Conservation (phyloP, 2,329 filamentous ascomycete genomes). For the Dendrostoma leiphaemia region DNA sequence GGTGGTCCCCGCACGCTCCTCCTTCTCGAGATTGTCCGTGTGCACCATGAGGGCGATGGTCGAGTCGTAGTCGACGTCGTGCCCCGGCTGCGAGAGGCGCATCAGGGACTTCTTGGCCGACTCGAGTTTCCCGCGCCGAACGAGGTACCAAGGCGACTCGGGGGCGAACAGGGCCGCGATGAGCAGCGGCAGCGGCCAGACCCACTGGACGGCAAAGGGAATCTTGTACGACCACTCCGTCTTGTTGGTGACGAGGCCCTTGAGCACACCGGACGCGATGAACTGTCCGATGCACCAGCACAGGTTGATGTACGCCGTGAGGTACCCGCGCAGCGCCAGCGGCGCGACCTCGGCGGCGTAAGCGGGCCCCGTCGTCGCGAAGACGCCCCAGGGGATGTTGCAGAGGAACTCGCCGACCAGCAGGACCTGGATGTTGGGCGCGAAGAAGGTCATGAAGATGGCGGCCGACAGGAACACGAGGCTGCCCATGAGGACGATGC, state of each 20-base stretch:
- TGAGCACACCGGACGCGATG: constrained; percentile 24
- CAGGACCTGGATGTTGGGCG: constrained; percentile 39
- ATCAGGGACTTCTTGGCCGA: constrained; percentile 19
- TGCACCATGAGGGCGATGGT: constrained; percentile 41
- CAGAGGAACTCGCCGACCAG: constrained; percentile 46
- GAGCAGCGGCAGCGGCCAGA: constrained; percentile 21
- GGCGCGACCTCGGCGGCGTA: constrained; percentile 29
- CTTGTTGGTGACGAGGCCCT: constrained; percentile 18
- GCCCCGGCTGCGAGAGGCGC: constrained; percentile 27
- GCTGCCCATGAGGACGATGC: constrained; percentile 39
- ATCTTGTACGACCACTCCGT: constrained; percentile 27
- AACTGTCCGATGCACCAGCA: constrained; percentile 27
- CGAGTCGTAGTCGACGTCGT: constrained; percentile 34
- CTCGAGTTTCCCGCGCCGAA: constrained; percentile 14
- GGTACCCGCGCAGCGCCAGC: constrained; percentile 25
- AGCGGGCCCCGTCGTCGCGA: constrained; percentile 40
- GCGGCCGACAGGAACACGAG: constrained; percentile 40
- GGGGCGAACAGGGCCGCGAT: constrained; percentile 21
- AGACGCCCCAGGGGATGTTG: constrained; percentile 44
- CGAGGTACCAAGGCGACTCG: constrained; percentile 26
- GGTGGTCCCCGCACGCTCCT: constrained; percentile 34
- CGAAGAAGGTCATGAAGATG: constrained; percentile 50
- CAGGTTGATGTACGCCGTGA: constrained; percentile 28
- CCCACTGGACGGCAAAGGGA: constrained; percentile 24
- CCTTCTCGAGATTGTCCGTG: constrained; percentile 44